A percentile compares a stretch with the other conserved stretches of the same genome.
These are phyloP conservation scores for Amanita rubescens DNA, from an alignment of 768 basidiomycete genomes.

Conservation along the genomic window DNA sequence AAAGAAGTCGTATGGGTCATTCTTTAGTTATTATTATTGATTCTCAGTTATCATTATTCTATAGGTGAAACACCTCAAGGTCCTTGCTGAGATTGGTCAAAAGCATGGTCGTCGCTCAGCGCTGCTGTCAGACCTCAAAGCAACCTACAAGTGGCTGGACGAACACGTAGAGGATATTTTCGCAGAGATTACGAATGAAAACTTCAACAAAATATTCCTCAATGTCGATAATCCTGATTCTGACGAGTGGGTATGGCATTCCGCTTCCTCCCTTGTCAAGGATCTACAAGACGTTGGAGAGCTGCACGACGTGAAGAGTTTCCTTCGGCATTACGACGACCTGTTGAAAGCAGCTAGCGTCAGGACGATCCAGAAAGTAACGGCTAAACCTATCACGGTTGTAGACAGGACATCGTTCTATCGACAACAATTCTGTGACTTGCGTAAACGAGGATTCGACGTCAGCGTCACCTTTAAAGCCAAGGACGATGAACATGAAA, in stretches of 20 bases:
- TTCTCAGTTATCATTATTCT: not conserved
- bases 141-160: slow-evolving; percentile 39
- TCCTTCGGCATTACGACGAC: slow-evolving; percentile 24
- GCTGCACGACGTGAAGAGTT: slow-evolving; percentile 24
- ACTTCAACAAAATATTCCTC: slow-evolving; percentile 30
- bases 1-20: slow-evolving; percentile 34
- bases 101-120: slow-evolving; percentile 17
- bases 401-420: slow-evolving; percentile 12
- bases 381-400: slow-evolving; percentile 10
- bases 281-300: slow-evolving; percentile 23
- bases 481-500: slow-evolving; percentile 12
- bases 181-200: slow-evolving; percentile 12
- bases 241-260: slow-evolving; percentile 33
- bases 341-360: slow-evolving; percentile 28
- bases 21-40: not conserved
- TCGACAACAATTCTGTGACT: slow-evolving; percentile 23
- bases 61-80: slow-evolving; percentile 35
- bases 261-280: slow-evolving; percentile 32
- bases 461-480: slow-evolving; percentile 31
- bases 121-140: slow-evolving; percentile 29
- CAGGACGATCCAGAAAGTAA: no score
- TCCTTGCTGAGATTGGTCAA: slow-evolving; percentile 24
- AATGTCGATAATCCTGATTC: slow-evolving; percentile 34
- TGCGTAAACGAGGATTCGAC: no score
- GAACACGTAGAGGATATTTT: slow-evolving; percentile 16